Evolutionary conservation across 2,329 filamentous ascomycete species (phyloP), one percentile per base, ranked within the genome.

Genomic region (Colletotrichum lupini): DNA sequence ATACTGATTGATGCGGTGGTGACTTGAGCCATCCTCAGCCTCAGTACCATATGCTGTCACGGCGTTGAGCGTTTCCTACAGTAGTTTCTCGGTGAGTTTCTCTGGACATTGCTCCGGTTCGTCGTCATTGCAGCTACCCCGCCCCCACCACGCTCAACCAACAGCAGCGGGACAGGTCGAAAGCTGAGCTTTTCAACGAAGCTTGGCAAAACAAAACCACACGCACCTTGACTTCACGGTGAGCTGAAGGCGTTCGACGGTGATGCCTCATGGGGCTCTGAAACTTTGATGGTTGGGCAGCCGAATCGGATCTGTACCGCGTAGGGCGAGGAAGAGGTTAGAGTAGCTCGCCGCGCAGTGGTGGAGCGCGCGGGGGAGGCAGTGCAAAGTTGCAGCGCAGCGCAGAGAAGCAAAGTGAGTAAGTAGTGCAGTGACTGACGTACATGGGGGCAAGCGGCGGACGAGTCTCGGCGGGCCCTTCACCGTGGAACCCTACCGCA

Each of bases 1-100:
- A 82, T 98, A 99, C 84, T 98, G 96, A 82, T 98, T 98, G 85
- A 98, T 96, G 71, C 92, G 90, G 80, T 97, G 94, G 80, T 97
- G 92, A 3, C 93, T 92, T 63, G 87, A 89, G 30, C 95, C 95
- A 79, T 98, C 95, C 76, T 92, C 88, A 77, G 96, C 93, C 81
- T 95, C 95, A 78, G 92, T 97, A 74, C 90, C 92, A 82, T 97
- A 97, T 80, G 97, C 92, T 35, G 95, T 95, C 72, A 91, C 92
- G 67, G 96, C 96, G 86, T 98, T 93, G 78, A 98, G 90, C 3
- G 96, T 98, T 91, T 98, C 95, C 93, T 96, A 77, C 5, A 19
- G 37, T 14, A 42, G 37, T 42, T 8, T 12, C 14, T 24, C 49
- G 11, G 61, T 73, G 32, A 73, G 71, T 71, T 53, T 22, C n/a